Evolutionary conservation across 306 rosid species (phyloP).

Genomic region (Gynostemma pentaphyllum): DNA sequence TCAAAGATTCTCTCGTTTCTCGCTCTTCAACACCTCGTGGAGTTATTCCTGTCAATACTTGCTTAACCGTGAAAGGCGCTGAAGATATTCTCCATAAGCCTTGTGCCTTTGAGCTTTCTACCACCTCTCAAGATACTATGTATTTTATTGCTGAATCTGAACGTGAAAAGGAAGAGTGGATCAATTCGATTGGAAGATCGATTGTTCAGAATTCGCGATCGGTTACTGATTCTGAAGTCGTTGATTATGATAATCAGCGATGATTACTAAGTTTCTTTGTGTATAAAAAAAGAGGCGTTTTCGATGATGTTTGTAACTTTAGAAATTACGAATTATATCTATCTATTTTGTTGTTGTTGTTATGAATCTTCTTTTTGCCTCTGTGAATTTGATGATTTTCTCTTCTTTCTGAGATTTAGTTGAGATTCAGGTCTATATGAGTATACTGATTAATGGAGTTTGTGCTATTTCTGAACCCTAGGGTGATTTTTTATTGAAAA

Average conservation of each 20-base stretch:
- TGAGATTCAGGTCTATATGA: background rate
- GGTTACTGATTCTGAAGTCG: slow-evolving; percentile 51
- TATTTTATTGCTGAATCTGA: slow-evolving; percentile 53
- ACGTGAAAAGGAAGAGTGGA: slow-evolving; percentile 61
- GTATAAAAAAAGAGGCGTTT: slow-evolving; percentile 8
- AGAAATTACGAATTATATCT: background rate
- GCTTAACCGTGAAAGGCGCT: slow-evolving; percentile 64
- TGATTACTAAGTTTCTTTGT: slow-evolving; percentile 16
- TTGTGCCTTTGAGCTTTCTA: slow-evolving; percentile 58
- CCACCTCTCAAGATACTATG: slow-evolving; percentile 34
- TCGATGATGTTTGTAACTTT: no score
- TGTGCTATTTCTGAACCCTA: no score
- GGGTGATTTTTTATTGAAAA: no score
- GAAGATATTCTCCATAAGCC: slow-evolving; percentile 57
- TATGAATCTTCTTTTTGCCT: background rate
- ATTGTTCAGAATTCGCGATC: slow-evolving; percentile 62
- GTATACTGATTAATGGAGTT: background rate
- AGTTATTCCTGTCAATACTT: slow-evolving; percentile 40
- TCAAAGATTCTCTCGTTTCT: slow-evolving; percentile 29
- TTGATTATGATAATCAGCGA: slow-evolving; percentile 49
- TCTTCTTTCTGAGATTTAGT: background rate
- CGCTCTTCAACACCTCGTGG: slow-evolving; percentile 46
- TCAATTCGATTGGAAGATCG: slow-evolving; percentile 54
- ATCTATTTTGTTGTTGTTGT: slow-evolving; percentile 1
- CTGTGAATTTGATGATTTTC: background rate